These are phyloP conservation scores for Clitocybe nebularis DNA, from an alignment of 1,284 basidiomycete genomes.

Conservation along the genomic window DNA sequence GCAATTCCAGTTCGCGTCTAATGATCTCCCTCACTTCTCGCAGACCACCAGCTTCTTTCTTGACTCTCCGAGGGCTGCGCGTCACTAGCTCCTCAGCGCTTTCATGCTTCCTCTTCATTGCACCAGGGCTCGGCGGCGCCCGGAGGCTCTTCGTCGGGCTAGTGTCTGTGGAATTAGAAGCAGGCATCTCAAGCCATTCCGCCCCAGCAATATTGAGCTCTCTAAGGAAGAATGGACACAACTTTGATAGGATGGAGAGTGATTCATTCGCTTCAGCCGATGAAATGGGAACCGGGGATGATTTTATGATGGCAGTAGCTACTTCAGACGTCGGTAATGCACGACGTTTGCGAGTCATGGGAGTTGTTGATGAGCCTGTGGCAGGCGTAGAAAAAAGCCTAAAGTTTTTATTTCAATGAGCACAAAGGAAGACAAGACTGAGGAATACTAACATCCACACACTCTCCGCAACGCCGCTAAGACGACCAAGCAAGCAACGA, in stretches of 20 bases:
- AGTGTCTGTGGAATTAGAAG: conserved; percentile 28
- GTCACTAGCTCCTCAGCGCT: conserved; percentile 57
- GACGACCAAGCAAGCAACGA: conserved; percentile 69
- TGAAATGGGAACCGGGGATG: conserved; percentile 74
- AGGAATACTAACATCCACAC: conserved; percentile 69
- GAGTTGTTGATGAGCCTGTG: conserved; percentile 41
- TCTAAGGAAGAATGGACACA: conserved; percentile 78
- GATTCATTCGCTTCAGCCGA: conserved; percentile 72
- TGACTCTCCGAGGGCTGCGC: conserved; percentile 67
- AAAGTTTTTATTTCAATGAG: conserved; percentile 4
- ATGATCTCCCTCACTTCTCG: conserved; percentile 77
- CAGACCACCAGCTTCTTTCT: conserved; percentile 63
- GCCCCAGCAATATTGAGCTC: conserved; percentile 58
- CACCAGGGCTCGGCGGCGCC: conserved; percentile 35
- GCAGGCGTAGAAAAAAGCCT: conserved; percentile 65
- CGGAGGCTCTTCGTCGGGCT: conserved; percentile 26
- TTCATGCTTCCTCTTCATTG: conserved; percentile 36
- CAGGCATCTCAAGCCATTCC: conserved; percentile 81
- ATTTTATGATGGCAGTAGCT: conserved; percentile 64
- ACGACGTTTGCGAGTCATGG: conserved; percentile 60
- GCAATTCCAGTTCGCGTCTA: conserved; percentile 66
- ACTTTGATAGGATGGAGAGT: conserved; percentile 53
- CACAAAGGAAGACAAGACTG: conserved; percentile 3
- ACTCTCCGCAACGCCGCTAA: conserved; percentile 75
- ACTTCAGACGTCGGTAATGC: conserved; percentile 65